Evolutionary conservation across 768 basidiomycete genomes (phyloP).

Genomic region (Nevesoporus exiguus): DNA sequence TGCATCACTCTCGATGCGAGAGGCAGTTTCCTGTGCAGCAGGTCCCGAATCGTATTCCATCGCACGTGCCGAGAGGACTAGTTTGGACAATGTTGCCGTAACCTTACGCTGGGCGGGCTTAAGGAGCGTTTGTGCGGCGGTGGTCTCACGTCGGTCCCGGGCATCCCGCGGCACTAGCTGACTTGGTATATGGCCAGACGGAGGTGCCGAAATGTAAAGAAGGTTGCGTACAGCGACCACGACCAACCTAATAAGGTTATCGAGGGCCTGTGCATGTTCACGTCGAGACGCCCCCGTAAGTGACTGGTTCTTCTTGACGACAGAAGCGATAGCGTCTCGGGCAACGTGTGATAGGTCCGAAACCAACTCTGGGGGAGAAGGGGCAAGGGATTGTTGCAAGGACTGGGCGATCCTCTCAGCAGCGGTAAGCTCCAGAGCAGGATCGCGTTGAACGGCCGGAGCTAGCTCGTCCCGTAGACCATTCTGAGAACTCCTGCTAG

Average conservation of each 20-base stretch:
- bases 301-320: conserved; percentile 57
- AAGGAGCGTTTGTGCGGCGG: conserved; percentile 54
- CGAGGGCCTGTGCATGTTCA: conserved; percentile 58
- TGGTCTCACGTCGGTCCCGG: conserved; percentile 42
- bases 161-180: conserved; percentile 49
- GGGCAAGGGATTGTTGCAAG: conserved; percentile 56
- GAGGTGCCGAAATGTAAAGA: conserved; percentile 62
- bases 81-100: conserved; percentile 82
- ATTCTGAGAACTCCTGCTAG: conserved; percentile 32
- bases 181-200: conserved; percentile 57
- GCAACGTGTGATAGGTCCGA: conserved; percentile 59
- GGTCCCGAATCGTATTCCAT: conserved; percentile 77
- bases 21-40: conserved; percentile 56
- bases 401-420: conserved; percentile 66
- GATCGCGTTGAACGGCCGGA: conserved; percentile 16
- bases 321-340: conserved; percentile 57
- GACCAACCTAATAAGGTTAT: conserved; percentile 56
- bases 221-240: conserved; percentile 76
- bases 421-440: conserved; percentile 50
- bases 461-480: conserved; percentile 21
- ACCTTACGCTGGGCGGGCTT: conserved; percentile 84
- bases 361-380: conserved; percentile 55
- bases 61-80: conserved; percentile 88
- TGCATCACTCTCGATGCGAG: conserved; percentile 72
- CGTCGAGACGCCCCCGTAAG: conserved; percentile 41